These are phyloP conservation scores for Fusarium piperis DNA, from an alignment of 2,329 filamentous ascomycete genomes.

Conservation along the genomic window DNA sequence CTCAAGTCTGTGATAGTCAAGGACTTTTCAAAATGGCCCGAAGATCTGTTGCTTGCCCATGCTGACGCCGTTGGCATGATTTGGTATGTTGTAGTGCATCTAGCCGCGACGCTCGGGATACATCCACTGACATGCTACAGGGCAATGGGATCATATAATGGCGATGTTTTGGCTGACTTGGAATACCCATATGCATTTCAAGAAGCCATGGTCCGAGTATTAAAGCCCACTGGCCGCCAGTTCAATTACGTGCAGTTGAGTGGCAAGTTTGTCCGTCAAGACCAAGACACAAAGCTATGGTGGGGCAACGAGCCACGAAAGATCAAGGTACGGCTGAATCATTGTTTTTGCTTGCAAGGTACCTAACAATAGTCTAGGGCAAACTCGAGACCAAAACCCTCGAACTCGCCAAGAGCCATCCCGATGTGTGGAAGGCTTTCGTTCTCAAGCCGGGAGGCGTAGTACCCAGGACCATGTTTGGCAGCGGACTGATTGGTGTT, in stretches of 20 bases:
- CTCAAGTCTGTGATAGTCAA: slow-evolving; percentile 24
- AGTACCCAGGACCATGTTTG: not conserved
- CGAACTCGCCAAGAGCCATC: slow-evolving; percentile 12
- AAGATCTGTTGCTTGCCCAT: slow-evolving; percentile 18
- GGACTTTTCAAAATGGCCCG: slow-evolving; percentile 32
- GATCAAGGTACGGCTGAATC: slow-evolving; percentile 14
- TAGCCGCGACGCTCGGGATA: too few relatives aligned
- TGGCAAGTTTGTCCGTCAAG: slow-evolving; percentile 46
- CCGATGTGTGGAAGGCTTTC: slow-evolving; percentile 23
- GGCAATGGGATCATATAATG: slow-evolving; percentile 36
- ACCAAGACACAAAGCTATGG: slow-evolving; percentile 46
- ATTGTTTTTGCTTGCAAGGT: fast-evolving
- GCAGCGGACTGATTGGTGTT: not conserved
- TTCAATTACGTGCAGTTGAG: slow-evolving; percentile 48
- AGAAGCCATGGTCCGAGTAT: slow-evolving; percentile 4
- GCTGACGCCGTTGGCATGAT: slow-evolving; percentile 38
- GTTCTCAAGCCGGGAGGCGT: slow-evolving; percentile 32
- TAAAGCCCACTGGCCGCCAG: not conserved
- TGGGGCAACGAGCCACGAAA: slow-evolving; percentile 33
- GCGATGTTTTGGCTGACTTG: slow-evolving; percentile 26
- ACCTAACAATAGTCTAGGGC: slow-evolving; percentile 15
- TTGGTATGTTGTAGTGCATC: too few relatives aligned
- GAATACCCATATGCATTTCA: slow-evolving; percentile 36
- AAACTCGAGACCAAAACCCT: slow-evolving; percentile 24
- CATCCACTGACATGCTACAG: slow-evolving; percentile 1